Conservation (phyloP, 352 stramenopile genomes). For the Phytophthora rubi region DNA sequence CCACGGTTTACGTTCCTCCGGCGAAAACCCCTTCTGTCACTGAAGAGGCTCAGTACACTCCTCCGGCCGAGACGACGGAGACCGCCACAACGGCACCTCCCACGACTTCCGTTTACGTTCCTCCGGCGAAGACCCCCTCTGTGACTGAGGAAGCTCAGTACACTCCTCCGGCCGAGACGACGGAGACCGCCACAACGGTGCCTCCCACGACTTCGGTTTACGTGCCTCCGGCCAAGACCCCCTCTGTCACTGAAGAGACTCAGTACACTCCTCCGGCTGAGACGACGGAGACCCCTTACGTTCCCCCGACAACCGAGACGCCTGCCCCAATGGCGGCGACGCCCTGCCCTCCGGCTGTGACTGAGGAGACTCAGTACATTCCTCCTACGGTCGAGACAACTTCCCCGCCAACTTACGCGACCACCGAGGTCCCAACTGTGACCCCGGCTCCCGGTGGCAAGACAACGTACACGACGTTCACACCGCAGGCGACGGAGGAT, state of each 20-base stretch:
- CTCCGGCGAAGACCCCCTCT: not conserved
- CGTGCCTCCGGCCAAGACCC: not conserved
- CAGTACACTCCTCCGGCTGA: not conserved
- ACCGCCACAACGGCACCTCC: too few relatives aligned
- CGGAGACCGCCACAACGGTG: too few relatives aligned
- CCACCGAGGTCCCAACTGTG: not conserved
- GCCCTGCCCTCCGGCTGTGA: not conserved
- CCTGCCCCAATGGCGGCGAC: not conserved
- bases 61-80: too few relatives aligned
- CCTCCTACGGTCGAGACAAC: not conserved
- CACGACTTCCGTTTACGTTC: too few relatives aligned
- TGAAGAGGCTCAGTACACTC: not conserved
- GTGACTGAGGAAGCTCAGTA: not conserved
- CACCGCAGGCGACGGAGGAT: conserved; percentile 2
- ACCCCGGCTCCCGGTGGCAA: not conserved
- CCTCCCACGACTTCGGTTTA: too few relatives aligned
- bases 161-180: too few relatives aligned
- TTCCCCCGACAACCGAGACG: not conserved
- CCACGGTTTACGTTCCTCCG: too few relatives aligned
- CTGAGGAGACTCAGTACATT: conserved; percentile 2
- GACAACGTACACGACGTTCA: not conserved
- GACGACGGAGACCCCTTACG: conserved; percentile 2
- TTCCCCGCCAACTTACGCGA: not conserved
- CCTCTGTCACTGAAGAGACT: not conserved
- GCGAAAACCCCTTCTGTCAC: not conserved